Evolutionary conservation across 768 basidiomycete species (phyloP), one percentile per base, ranked within the genome.

Genomic region (Flagelloscypha sp.): DNA sequence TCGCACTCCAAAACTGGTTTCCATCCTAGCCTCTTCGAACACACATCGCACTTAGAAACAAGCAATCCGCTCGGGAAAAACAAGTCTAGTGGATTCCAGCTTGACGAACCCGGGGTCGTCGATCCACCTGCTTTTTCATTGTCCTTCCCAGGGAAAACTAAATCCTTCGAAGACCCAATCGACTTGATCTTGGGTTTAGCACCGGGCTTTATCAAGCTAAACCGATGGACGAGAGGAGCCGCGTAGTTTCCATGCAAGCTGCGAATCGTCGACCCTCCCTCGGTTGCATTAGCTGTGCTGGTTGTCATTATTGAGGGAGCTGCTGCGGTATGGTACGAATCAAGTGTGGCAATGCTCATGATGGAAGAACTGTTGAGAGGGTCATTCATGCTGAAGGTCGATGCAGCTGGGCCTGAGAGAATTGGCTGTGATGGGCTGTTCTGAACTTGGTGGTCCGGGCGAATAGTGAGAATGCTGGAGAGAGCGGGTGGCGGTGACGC

Each of bases 1-100:
- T 93, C 89, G 52, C 89, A 94, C 48, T 84, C 77, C 13, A 93
- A 59, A 21, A 83, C 72, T 15, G 87, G 78, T 54, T 88, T 92
- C 79, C 84, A 81, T 9, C 88, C 88, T 24, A 94, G 63, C 30
- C 85, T 63, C 66, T 90, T 92, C 27, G 54, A 50, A 49, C 89
- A 94, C 12, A 89, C 58, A 55, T 86, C 86, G 48, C 89, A 94
- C 53, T 83, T 89, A 32, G 78, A 70, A 3, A 74, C 74, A 16
- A 85, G 54, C 30, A 84, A 57, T 12, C 72, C 82, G 52, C 78
- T 81, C 6, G 76, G 76, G 57, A 88, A 85, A 50, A 89, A 70
- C 40, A 87, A 57, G 35, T 87, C 84, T 18, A 88, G 62, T 15
- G 87, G 84, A 46, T 76, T 83, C 84, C 85, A 88, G 0, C 69